Percentiles rank a stretch among this genome's conserved stretches.
phyloP scores from a whole-genome alignment of 495 filamentous ascomycete genomes.

The Aspergillus hancockii region DNA sequence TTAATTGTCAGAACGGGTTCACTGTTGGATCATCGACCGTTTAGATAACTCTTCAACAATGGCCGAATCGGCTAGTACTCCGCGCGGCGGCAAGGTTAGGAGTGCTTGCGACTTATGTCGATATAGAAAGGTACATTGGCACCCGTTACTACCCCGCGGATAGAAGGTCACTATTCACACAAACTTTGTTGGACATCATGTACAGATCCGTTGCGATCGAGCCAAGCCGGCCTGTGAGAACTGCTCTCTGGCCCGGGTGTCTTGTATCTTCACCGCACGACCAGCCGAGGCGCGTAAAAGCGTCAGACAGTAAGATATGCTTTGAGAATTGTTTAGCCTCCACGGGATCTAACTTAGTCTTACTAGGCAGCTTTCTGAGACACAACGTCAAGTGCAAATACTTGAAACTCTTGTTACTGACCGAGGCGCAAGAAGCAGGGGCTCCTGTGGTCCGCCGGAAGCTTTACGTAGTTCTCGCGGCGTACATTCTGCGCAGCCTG shows the following conservation, averaged over 20 bases:
- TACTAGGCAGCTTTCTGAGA: not conserved
- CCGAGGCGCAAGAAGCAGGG: not conserved
- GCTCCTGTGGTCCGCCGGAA: not conserved
- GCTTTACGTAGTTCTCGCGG: not conserved
- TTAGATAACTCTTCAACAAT: not conserved
- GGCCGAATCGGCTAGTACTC: not conserved
- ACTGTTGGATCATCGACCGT: not conserved
- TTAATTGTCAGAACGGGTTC: too few species aligned
- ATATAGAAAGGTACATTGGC: not conserved
- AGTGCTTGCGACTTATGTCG: slow-evolving; percentile 1
- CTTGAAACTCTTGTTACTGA: not conserved
- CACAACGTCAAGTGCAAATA: not conserved
- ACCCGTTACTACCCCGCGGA: not conserved
- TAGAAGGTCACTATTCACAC: not conserved
- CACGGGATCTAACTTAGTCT: not conserved
- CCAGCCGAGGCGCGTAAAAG: not conserved
- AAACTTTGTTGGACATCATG: too few species aligned
- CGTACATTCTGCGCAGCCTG: not conserved
- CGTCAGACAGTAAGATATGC: not conserved
- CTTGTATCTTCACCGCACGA: not conserved
- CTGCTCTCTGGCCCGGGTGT: not conserved
- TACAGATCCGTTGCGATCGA: not conserved
- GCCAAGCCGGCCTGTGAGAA: not conserved
- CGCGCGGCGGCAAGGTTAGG: not conserved
- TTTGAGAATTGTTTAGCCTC: not conserved